Base-by-base conservation (phyloP, 2,329 filamentous ascomycete genomes). In the Fusarium sp. region DNA sequence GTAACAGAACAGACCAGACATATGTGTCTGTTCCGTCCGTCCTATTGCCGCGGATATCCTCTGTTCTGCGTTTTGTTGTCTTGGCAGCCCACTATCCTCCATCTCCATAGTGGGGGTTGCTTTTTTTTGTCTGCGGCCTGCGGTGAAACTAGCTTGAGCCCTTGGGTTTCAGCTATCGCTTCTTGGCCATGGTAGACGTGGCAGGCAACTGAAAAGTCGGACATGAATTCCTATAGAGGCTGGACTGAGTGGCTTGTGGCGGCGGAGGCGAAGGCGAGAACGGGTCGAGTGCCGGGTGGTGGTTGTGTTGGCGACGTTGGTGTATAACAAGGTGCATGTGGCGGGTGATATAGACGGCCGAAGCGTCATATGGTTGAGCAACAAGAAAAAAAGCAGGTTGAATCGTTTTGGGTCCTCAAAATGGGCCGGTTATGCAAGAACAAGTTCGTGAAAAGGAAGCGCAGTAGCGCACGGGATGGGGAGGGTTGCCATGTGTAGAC, bases 121-220 rank as follows among this genome's bases (percentile, higher is more conserved):
- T 57, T 48, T 31, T 48, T 31, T 57, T 64, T 64, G n/a, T 9
- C 41, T 41, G 29, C 20, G 61, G 39, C 27, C 50, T 56, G 64
- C 58, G 24, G 20, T 35, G 63, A 67, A 57, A 64, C 67, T 69
- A 64, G 59, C 52, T 31, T 35, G 35, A 56, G 67, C 57, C 31
- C 41, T 56, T 31, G 67, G 48, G 69, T 69, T 76, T 69, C 67
- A 75, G 71, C 62, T 68, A 59, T 61, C 58, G 57, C 37, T 71
- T 71, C 65, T 68, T 62, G 52, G 66, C 29, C 48, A 63, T 61
- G 14, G 24, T 14, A 33, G 59, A 45, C 62, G 48, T 48, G 50
- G 52, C 59, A 62, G 60, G 43, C 24, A 43, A 54, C 64, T 65
- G 65, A 50, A 52, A 65, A 59, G 43, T 67, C 69, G 69, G 72